These are phyloP conservation scores for Candida ipomoeae DNA, from an alignment of 805 yeast species.

Conservation along the genomic window DNA sequence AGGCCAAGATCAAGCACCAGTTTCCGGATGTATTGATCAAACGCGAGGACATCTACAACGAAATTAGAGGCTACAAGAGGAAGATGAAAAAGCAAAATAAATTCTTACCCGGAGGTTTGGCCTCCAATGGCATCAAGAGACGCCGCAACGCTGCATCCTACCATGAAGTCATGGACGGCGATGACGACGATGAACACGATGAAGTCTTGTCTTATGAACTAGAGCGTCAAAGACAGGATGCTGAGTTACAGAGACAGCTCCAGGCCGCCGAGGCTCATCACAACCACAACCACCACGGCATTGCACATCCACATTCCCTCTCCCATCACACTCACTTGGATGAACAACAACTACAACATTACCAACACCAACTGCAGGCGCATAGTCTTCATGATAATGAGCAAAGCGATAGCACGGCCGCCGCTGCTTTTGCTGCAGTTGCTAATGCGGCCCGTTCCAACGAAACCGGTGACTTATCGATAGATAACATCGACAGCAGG, in stretches of 20 bases:
- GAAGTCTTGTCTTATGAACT: constrained; percentile 21
- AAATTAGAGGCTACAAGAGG: constrained; percentile 52
- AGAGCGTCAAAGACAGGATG: constrained; percentile 19
- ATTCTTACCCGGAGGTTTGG: constrained; percentile 16
- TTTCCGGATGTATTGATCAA: constrained; percentile 52
- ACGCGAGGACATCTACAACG: constrained; percentile 56
- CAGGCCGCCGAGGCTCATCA: constrained; percentile 18
- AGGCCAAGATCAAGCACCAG: constrained; percentile 46
- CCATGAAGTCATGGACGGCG: constrained; percentile 20
- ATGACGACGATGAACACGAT: constrained; percentile 20
- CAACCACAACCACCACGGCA: constrained; percentile 9
- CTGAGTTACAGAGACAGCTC: constrained; percentile 21
- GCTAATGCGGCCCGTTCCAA: constrained; percentile 30
- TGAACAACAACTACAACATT: constrained; percentile 25
- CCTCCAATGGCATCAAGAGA: constrained; percentile 12
- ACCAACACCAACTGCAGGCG: constrained; percentile 26
- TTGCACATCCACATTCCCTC: constrained; percentile 16
- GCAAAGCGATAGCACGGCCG: constrained; percentile 22
- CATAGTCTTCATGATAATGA: constrained; percentile 23
- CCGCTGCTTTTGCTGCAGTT: constrained; percentile 41
- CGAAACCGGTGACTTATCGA: constrained; percentile 32
- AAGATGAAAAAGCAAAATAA: constrained; percentile 42
- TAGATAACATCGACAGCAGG: constrained; percentile 43
- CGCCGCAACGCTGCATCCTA: constrained; percentile 17
- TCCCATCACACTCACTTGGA: constrained; percentile 23